Conservation (phyloP, 805 yeast species). For the Yarrowia sp. region DNA sequence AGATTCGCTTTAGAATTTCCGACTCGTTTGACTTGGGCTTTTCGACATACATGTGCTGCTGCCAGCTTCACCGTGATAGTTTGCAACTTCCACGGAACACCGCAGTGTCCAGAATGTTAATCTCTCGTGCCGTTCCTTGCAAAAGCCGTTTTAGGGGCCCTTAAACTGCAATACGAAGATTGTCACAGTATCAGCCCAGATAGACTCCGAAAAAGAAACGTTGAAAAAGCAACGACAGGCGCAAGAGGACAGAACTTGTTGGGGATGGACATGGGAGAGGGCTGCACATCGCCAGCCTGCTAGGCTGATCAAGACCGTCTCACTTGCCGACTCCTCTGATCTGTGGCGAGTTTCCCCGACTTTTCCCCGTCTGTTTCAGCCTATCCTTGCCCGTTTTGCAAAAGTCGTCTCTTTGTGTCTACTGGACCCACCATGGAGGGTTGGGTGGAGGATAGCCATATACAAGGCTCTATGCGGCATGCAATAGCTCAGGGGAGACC, state of each 20-base stretch:
- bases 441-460: conserved; percentile 7
- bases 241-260: no score
- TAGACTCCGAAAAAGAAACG: conserved; percentile 7
- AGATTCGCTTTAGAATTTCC: not conserved
- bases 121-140: conserved; percentile 1
- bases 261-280: not conserved
- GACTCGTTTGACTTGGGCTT: no score
- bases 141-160: conserved; percentile 17
- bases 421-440: not conserved
- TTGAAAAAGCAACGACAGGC: not conserved
- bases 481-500: no score
- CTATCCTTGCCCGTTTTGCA: no score
- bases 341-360: no score
- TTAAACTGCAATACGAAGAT: conserved; percentile 1
- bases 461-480: no score
- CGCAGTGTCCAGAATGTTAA: not conserved
- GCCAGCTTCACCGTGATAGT: not conserved
- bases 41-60: no score
- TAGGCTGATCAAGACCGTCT: no score
- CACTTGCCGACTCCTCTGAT: no score
- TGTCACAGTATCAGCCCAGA: not conserved
- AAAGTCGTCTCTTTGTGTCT: not conserved
- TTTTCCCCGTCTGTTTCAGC: no score
- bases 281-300: no score
- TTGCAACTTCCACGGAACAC: not conserved